Evolutionary conservation across 2,329 filamentous ascomycete genomes (phyloP).

Genomic region (Aspergillus amoenus): DNA sequence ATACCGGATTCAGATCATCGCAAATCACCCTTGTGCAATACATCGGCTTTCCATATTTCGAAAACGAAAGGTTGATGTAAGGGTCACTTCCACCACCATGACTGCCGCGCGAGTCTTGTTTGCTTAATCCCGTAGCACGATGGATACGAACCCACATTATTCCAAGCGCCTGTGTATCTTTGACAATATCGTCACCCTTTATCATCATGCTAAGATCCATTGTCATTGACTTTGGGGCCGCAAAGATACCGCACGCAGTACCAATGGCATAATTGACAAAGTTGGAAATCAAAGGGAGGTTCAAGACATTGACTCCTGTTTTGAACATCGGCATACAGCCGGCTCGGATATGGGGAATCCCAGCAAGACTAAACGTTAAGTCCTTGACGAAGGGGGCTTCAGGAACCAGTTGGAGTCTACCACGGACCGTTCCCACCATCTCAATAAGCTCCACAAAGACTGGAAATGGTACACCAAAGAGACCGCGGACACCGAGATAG

Average conservation of each 20-base stretch:
- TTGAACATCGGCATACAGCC: conserved; percentile 92
- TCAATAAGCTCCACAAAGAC: conserved; percentile 88
- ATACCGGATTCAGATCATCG: conserved; percentile 89
- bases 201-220: conserved; percentile 88
- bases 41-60: conserved; percentile 96
- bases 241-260: conserved; percentile 83
- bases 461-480: conserved; percentile 85
- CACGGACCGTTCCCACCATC: conserved; percentile 81
- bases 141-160: conserved; percentile 93
- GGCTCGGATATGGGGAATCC: conserved; percentile 82
- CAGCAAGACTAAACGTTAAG: conserved; percentile 91
- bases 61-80: conserved; percentile 92
- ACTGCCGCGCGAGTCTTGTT: conserved; percentile 81
- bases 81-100: conserved; percentile 87
- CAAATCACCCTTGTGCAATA: conserved; percentile 96
- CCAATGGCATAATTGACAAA: conserved; percentile 96
- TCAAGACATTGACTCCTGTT: conserved; percentile 84
- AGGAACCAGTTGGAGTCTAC: conserved; percentile 81
- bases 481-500: conserved; percentile 83
- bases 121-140: conserved; percentile 81
- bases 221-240: conserved; percentile 91
- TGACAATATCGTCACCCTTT: conserved; percentile 86
- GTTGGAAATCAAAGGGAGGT: conserved; percentile 88
- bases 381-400: conserved; percentile 91
- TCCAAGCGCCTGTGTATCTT: conserved; percentile 78